Evolutionary conservation across 2,329 filamentous ascomycete genomes (phyloP), one percentile per base, ranked within the genome.

Genomic region (Rhytidhysteron rufulum): DNA sequence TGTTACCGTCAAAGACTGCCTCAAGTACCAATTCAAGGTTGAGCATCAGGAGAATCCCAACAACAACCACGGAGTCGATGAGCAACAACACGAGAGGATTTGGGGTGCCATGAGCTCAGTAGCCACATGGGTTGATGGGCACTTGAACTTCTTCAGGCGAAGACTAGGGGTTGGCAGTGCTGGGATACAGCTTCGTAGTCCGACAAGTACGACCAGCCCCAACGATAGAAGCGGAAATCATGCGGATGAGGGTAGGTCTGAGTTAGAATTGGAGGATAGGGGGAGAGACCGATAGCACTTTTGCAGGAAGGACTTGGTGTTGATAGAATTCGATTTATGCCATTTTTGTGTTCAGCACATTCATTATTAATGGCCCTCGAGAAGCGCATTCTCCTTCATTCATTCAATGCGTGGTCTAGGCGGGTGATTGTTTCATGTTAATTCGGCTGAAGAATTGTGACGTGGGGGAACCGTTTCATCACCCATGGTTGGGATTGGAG

Each of bases 21-120:
- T 98, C 41, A 95, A 93, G 63, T 97, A 95, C 58, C 91, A 98
- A 65, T 95, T 97, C 78, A 94, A 93, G 71, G 88, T 86, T 1
- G 93, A 98, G 65, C 87, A 87, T 7, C 81, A 85, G 31, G 89
- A 93, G 66, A 83, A 87, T 53, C 80, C 79, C 4, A 44, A 49
- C 2, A 41, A 42, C 19, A 44, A 37, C 6, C 31, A 40, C 1
- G 36, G 24, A 16, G 43, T 49, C n/a, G 53, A 64, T 17, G 58
- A 58, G 40, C 35, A 51, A 1, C 53, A 62, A 50, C n/a, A n/a
- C n/a, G 62, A 66, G 42, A 53, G 46, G 36, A 3, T 63, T 13
- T 60, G 50, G 40, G 44, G 41, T 1, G 40, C 45, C 8, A 43
- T 62, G 17, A 54, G 40, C 25, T 40, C 35, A 11, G 25, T 44